These are phyloP conservation scores for Starmerella vaccinii DNA, from an alignment of 805 yeast species.

Conservation along the genomic window DNA sequence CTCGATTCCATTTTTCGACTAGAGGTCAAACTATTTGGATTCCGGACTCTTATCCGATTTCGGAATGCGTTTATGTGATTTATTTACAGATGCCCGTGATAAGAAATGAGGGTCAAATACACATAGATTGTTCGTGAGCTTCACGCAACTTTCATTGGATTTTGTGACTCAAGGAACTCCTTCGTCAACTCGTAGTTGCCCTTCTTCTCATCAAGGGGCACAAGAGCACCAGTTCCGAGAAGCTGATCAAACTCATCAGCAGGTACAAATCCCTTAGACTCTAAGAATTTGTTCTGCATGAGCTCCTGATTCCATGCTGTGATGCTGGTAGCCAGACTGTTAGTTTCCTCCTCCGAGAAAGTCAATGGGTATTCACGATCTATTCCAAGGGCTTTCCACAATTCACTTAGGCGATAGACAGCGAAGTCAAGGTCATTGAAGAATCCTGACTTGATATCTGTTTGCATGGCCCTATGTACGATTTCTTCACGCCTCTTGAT, in stretches of 20 bases:
- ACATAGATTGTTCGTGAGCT: not conserved
- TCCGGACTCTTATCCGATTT: no score
- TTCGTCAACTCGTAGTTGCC: conserved; percentile 40
- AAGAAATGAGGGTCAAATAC: not conserved
- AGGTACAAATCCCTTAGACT: conserved; percentile 92
- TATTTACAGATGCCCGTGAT: not conserved
- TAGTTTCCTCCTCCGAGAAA: conserved; percentile 49
- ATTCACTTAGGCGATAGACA: conserved; percentile 19
- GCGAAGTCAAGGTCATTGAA: conserved; percentile 25
- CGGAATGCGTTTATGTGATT: no score
- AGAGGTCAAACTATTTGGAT: no score
- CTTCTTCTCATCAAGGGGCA: conserved; percentile 39
- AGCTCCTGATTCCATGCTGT: conserved; percentile 59
- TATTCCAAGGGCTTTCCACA: conserved; percentile 21
- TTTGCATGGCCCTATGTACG: conserved; percentile 26
- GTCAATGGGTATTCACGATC: conserved; percentile 45
- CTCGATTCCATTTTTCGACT: no score
- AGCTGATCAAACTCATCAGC: conserved; percentile 78
- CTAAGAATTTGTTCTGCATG: conserved; percentile 68
- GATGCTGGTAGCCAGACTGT: conserved; percentile 46
- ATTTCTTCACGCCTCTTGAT: conserved; percentile 43
- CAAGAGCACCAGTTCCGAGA: conserved; percentile 57
- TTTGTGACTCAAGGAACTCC: conserved; percentile 22
- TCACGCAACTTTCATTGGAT: conserved; percentile 6
- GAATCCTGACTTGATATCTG: conserved; percentile 24